phyloP scores from a whole-genome alignment of 2,329 filamentous ascomycete species.

The Helminthosporium solani region DNA sequence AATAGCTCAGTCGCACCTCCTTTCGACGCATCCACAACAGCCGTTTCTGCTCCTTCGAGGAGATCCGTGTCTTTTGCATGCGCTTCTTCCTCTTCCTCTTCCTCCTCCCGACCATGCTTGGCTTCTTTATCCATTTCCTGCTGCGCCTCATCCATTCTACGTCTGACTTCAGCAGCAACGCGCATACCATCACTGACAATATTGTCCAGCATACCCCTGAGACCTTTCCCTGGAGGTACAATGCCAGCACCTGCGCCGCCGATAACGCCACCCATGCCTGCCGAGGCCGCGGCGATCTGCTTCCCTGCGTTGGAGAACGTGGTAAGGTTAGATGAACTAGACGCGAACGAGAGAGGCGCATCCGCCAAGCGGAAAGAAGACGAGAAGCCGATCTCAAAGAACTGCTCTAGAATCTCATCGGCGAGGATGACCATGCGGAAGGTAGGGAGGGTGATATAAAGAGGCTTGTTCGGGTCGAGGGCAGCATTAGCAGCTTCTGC shows the following conservation, averaged over 20 bases:
- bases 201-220: slow-evolving; percentile 91
- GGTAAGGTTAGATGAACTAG: slow-evolving; percentile 70
- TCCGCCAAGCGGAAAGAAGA: slow-evolving; percentile 88
- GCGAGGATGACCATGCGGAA: slow-evolving; percentile 98
- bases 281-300: slow-evolving; percentile 45
- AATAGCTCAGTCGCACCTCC: slow-evolving; percentile 15
- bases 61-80: slow-evolving; percentile 46
- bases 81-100: slow-evolving; percentile 63
- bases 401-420: slow-evolving; percentile 91
- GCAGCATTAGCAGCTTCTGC: slow-evolving; percentile 82
- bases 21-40: slow-evolving; percentile 41
- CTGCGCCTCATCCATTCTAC: slow-evolving; percentile 94
- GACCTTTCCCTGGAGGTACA: slow-evolving; percentile 67
- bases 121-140: slow-evolving; percentile 82
- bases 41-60: slow-evolving; percentile 53
- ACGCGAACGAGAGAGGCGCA: slow-evolving; percentile 49
- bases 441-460: slow-evolving; percentile 94
- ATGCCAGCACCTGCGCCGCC: slow-evolving; percentile 52
- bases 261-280: slow-evolving; percentile 47
- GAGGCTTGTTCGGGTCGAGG: slow-evolving; percentile 85
- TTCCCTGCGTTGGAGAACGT: slow-evolving; percentile 73
- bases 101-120: slow-evolving; percentile 54
- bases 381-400: slow-evolving; percentile 95
- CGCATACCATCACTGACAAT: slow-evolving; percentile 98
- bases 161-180: slow-evolving; percentile 86